Conservation (phyloP, 495 filamentous ascomycete genomes). For the Aspergillus cristatus region DNA sequence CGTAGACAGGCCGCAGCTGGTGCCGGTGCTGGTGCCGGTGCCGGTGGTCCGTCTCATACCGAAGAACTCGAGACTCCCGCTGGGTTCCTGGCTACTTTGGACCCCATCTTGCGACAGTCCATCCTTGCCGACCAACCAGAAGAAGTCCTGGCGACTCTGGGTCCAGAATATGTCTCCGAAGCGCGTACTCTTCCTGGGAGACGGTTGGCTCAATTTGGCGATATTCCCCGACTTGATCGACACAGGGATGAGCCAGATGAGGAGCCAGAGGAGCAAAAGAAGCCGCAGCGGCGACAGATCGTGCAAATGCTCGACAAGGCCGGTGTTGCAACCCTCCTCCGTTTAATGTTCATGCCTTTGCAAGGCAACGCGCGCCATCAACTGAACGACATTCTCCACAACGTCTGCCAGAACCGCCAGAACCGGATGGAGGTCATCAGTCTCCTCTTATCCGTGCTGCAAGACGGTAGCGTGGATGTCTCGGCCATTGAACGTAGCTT, state of each 20-base stretch:
- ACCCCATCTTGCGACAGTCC: slow-evolving; percentile 72
- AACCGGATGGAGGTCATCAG: slow-evolving; percentile 93
- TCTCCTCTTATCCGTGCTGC: slow-evolving; percentile 85
- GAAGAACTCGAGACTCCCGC: slow-evolving; percentile 92
- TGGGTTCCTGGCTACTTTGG: slow-evolving; percentile 84
- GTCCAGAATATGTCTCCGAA: slow-evolving; percentile 75
- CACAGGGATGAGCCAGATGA: slow-evolving; percentile 35
- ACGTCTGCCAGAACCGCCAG: slow-evolving; percentile 88
- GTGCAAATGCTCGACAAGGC: slow-evolving; percentile 96
- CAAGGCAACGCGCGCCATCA: slow-evolving; percentile 71
- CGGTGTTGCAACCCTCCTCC: slow-evolving; percentile 85
- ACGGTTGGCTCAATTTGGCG: slow-evolving; percentile 52
- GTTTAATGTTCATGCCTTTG: slow-evolving; percentile 93
- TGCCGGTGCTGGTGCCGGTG: no score
- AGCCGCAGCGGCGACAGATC: slow-evolving; percentile 66
- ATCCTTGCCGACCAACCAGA: slow-evolving; percentile 89
- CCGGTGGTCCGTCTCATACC: slow-evolving; percentile 46
- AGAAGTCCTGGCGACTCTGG: slow-evolving; percentile 75
- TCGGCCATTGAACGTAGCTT: slow-evolving; percentile 93
- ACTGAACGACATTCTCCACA: slow-evolving; percentile 74
- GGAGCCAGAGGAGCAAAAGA: slow-evolving; percentile 46
- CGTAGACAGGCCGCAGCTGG: slow-evolving; percentile 53
- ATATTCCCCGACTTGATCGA: slow-evolving; percentile 38
- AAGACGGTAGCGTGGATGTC: slow-evolving; percentile 89
- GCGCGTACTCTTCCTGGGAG: slow-evolving; percentile 62